Conservation (phyloP, 768 basidiomycete genomes). For the Termitomyces eurrhizus region DNA sequence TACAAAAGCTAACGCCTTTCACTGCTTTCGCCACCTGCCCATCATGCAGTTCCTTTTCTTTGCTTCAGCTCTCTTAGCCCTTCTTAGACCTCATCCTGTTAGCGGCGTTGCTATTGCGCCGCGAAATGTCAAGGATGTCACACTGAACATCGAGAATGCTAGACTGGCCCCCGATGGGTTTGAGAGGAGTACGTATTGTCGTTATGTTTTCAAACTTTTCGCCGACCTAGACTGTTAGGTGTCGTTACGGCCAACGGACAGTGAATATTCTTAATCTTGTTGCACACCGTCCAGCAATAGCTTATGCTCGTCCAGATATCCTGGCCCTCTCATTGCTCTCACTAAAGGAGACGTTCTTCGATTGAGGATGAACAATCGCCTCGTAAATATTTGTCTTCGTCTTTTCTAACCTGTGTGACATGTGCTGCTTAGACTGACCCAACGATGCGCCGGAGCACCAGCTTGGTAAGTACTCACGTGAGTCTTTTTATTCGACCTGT, state of each 20-base stretch:
- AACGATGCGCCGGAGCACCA: conserved; percentile 21
- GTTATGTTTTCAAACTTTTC: not conserved
- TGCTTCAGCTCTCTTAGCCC: conserved; percentile 8
- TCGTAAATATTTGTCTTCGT: not conserved
- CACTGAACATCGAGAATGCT: conserved; percentile 17
- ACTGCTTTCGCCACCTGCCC: conserved; percentile 4
- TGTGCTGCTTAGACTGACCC: conserved; percentile 14
- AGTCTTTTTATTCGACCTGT: not conserved
- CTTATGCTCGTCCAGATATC: conserved; percentile 4
- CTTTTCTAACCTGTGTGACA: not conserved
- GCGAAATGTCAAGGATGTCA: conserved; percentile 5
- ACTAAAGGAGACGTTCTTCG: conserved; percentile 15
- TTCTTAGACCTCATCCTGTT: conserved; percentile 9
- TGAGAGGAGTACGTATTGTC: conserved; percentile 14
- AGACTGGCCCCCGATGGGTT: conserved; percentile 22
- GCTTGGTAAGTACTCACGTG: conserved; percentile 3
- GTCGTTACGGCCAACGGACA: conserved; percentile 12
- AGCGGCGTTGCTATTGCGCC: conserved; percentile 1
- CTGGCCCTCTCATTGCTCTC: conserved; percentile 13
- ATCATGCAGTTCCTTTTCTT: conserved; percentile 11
- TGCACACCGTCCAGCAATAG: not conserved
- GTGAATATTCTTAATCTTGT: not conserved
- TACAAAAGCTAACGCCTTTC: conserved; percentile 9
- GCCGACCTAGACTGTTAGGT: not conserved
- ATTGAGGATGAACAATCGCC: conserved; percentile 15